phyloP scores from a whole-genome alignment of 108 stramenopile genomes.

The Skeletonema marinoi region DNA sequence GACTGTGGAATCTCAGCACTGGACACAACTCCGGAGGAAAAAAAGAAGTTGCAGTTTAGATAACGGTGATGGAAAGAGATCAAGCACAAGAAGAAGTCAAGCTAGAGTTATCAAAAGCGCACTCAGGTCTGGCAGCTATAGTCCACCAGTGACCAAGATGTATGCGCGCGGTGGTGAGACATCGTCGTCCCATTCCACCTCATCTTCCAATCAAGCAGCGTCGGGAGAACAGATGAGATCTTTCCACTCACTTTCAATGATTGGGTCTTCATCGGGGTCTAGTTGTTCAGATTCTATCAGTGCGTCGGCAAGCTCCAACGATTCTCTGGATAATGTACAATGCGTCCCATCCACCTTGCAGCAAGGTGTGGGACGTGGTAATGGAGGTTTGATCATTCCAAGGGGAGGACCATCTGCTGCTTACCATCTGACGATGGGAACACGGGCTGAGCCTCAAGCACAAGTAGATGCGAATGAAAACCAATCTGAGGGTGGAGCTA shows the following conservation, averaged over 20 bases:
- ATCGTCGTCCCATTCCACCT: not conserved
- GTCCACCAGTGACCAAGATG: conserved; percentile 26
- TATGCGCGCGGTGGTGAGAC: not conserved
- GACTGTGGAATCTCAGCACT: conserved; percentile 16
- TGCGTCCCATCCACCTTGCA: conserved; percentile 35
- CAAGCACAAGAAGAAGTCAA: conserved; percentile 20
- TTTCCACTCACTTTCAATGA: conserved; percentile 35
- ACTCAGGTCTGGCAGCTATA: conserved; percentile 39
- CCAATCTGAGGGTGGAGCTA: not conserved
- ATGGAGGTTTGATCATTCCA: conserved; percentile 42
- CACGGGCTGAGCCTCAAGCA: not conserved
- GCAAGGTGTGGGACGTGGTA: conserved; percentile 24
- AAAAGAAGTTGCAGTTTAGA: conserved; percentile 36
- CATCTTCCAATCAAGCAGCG: not conserved
- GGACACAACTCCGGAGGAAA: conserved; percentile 21
- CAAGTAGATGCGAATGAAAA: not conserved
- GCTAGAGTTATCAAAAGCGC: conserved; percentile 43
- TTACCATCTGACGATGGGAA: not conserved
- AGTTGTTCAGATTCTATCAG: conserved; percentile 8
- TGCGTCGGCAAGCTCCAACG: conserved; percentile 1
- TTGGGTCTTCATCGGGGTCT: conserved; percentile 36
- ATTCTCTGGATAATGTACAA: conserved; percentile 12
- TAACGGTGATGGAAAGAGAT: conserved; percentile 14
- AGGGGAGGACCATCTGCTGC: conserved; percentile 32
- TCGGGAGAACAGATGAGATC: conserved; percentile 21